Evolutionary conservation across 441 rosid species (phyloP).

Genomic region (Breynia disticha): DNA sequence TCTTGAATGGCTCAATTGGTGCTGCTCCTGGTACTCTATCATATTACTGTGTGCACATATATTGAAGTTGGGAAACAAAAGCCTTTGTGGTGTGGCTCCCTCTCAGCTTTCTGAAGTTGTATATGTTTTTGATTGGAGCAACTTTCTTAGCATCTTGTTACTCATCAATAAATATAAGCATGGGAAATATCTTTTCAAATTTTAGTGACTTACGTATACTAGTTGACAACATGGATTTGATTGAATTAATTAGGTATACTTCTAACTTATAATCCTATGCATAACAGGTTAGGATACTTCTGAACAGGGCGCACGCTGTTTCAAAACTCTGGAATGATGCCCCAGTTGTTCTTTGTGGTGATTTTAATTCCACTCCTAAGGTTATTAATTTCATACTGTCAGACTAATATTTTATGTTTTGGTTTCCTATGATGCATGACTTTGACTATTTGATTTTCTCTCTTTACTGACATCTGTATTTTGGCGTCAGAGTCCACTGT

Average conservation of each 20-base stretch:
- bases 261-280: slow-evolving; percentile 11
- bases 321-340: slow-evolving; percentile 78
- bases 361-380: slow-evolving; percentile 93
- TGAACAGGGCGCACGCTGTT: slow-evolving; percentile 66
- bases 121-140: too few species aligned
- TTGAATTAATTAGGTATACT: background rate
- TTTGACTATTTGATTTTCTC: background rate
- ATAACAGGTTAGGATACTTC: slow-evolving; percentile 65
- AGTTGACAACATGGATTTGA: background rate
- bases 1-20: too few species aligned
- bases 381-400: slow-evolving; percentile 23
- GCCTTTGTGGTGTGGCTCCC: too few species aligned
- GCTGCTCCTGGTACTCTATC: too few species aligned
- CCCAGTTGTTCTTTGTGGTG: slow-evolving; percentile 91
- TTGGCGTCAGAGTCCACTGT: slow-evolving; percentile 75
- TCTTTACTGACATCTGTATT: slow-evolving; percentile 10
- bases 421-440: background rate
- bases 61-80: too few species aligned
- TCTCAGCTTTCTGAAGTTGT: too few species aligned
- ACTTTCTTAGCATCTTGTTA: too few species aligned
- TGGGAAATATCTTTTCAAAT: slow-evolving; percentile 1
- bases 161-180: background rate
- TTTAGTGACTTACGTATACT: background rate
- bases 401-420: background rate
- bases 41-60: too few species aligned